A percentile compares a stretch with the other conserved stretches of the same genome.
These are phyloP conservation scores for Leptographium flavum DNA, from an alignment of 2,329 filamentous ascomycete genomes.

Conservation along the genomic window DNA sequence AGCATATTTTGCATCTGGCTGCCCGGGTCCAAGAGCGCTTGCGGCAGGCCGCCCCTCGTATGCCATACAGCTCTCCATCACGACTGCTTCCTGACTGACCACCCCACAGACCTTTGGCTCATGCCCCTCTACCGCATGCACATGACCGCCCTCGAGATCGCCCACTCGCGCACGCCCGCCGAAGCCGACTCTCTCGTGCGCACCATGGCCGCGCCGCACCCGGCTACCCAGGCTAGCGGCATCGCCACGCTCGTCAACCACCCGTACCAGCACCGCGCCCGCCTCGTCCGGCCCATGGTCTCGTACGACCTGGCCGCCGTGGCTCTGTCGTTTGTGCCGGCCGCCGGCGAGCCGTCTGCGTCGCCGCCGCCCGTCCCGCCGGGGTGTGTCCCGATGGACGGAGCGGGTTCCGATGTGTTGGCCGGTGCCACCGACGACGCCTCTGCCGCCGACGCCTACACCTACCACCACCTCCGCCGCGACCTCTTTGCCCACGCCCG, in stretches of 20 bases:
- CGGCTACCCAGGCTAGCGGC: conserved; percentile 18
- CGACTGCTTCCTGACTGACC: neutral
- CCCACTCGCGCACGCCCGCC: conserved; percentile 58
- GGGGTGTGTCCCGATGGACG: conserved; percentile 3
- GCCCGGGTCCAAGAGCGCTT: conserved; percentile 54
- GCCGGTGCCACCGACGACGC: neutral
- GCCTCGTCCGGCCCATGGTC: conserved; percentile 68
- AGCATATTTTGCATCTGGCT: conserved; percentile 54
- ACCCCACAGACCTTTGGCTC: conserved; percentile 47
- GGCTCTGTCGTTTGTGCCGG: conserved; percentile 76
- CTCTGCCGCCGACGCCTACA: conserved; percentile 45
- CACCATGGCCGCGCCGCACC: conserved; percentile 22
- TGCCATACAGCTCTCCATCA: neutral
- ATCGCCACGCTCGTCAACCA: conserved; percentile 48
- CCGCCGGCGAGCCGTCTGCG: conserved; percentile 41
- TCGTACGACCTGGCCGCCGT: conserved; percentile 77
- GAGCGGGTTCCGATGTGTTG: neutral
- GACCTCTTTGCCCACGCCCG: conserved; percentile 55
- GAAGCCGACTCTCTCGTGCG: conserved; percentile 53
- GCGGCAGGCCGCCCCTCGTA: conserved; percentile 32
- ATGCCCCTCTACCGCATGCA: conserved; percentile 72
- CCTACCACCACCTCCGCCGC: conserved; percentile 79
- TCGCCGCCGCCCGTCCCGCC: conserved; percentile 27
- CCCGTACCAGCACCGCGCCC: conserved; percentile 47
- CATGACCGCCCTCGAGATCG: conserved; percentile 71